Base-by-base conservation (phyloP, 1,139 yeast species). In the Yamadazyma kanchanaburiensis region DNA sequence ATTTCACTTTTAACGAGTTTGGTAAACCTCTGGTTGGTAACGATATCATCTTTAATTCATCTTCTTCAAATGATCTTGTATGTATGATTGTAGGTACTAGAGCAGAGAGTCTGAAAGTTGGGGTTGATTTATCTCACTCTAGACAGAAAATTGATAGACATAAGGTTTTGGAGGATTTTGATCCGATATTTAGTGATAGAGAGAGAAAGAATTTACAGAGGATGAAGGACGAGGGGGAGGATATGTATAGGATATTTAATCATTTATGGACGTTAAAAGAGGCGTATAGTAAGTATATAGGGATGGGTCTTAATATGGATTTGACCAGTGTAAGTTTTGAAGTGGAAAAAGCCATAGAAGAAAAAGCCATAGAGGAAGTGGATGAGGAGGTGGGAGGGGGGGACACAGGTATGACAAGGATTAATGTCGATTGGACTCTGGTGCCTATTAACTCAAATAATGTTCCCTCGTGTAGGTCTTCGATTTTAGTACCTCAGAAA, bases 201-300 rank as follows among this genome's bases (percentile, higher is more conserved):
- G n/a, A n/a, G n/a, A n/a, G n/a, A n/a, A n/a, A n/a, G n/a, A n/a
- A n/a, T n/a, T n/a, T n/a, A n/a, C n/a, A n/a, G n/a, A n/a, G n/a
- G n/a, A 34, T 50, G 3, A 25, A 26, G 0, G 51, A 50, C 22
- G 9, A 35, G 3, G 27, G 35, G n/a, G n/a, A n/a, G 1, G 15
- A 33, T 2, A 31, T 58, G 26, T 66, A 66, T 40, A 30, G 40
- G 10, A 25, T 47, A 3, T 77, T 70, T 48, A 74, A 79, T 19
- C 76, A 74, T 30, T 61, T 71, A 20, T 83, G 91, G 94, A 80
- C 91, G 0, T 49, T 82, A 32, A 83, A 83, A 46, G 94, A 83
- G 48, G 74, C 84, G 20, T 80, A 75, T 41, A 70, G 81, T 3
- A 83, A 82, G 44, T 66, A 65, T 15, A 41, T 70, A 5, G 91